phyloP scores from a whole-genome alignment of 2,329 filamentous ascomycete genomes.

The Hirsutella thompsonii region DNA sequence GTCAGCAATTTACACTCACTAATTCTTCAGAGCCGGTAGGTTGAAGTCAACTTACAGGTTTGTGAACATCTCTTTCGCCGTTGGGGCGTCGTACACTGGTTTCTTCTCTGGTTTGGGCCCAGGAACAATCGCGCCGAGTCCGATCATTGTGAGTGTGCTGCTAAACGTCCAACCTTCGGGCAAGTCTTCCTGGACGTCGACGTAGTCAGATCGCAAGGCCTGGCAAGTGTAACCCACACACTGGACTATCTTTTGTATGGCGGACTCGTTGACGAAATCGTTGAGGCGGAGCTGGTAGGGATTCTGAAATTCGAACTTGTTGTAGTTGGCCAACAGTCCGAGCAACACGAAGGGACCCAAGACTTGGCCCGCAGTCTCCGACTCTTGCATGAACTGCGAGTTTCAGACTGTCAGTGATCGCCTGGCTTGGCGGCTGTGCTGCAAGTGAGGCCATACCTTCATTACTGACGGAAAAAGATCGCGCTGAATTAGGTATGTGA shows the following conservation, averaged over 20 bases:
- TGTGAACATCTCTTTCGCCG: slow-evolving; percentile 69
- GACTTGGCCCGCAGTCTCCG: slow-evolving; percentile 47
- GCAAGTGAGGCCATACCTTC: slow-evolving; percentile 65
- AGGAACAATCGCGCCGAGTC: slow-evolving; percentile 62
- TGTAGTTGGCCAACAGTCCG: slow-evolving; percentile 88
- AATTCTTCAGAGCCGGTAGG: background rate
- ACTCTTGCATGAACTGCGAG: slow-evolving; percentile 73
- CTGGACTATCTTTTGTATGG: slow-evolving; percentile 69
- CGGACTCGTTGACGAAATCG: slow-evolving; percentile 86
- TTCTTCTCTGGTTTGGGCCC: slow-evolving; percentile 49
- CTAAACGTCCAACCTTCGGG: slow-evolving; percentile 82
- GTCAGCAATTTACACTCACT: slow-evolving; percentile 2
- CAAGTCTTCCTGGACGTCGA: slow-evolving; percentile 78
- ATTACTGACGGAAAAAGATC: slow-evolving; percentile 91
- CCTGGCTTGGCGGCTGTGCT: no score
- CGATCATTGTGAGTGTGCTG: slow-evolving; percentile 71
- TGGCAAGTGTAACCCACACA: slow-evolving; percentile 64
- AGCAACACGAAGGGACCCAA: slow-evolving; percentile 71
- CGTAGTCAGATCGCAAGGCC: slow-evolving; percentile 58
- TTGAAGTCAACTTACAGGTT: slow-evolving; percentile 47
- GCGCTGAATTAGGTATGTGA: slow-evolving; percentile 89
- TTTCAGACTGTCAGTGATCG: no score
- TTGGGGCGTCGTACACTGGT: slow-evolving; percentile 57
- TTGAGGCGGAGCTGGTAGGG: slow-evolving; percentile 85
- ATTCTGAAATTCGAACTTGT: slow-evolving; percentile 98